Evolutionary conservation across 2,329 filamentous ascomycete species (phyloP).

Genomic region (Aspergillus awamori): DNA sequence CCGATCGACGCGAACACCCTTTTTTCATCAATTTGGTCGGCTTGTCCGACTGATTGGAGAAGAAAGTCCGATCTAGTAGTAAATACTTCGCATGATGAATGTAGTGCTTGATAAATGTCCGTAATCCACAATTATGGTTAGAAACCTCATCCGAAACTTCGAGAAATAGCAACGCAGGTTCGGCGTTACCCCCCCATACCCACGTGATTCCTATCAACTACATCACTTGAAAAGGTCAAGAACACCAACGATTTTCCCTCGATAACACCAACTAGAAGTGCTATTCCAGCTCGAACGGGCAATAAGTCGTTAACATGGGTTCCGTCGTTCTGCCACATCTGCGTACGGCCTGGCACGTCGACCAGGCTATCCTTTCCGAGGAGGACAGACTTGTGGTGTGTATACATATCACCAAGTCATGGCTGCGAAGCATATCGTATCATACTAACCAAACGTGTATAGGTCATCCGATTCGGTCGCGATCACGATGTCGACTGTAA

Average conservation of each 20-base stretch:
- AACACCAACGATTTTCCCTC: neutral
- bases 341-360: constrained; percentile 93
- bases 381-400: constrained; percentile 73
- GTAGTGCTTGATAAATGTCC: no score
- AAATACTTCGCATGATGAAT: no score
- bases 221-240: neutral
- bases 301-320: constrained; percentile 57
- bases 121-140: neutral
- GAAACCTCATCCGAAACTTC: neutral
- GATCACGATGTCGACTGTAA: constrained; percentile 76
- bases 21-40: constrained; percentile 64
- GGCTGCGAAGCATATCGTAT: neutral
- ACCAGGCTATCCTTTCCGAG: constrained; percentile 89
- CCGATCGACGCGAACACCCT: constrained; percentile 66
- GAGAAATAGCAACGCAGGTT: neutral
- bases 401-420: neutral
- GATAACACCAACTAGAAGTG: neutral
- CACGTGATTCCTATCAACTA: neutral
- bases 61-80: constrained; percentile 40
- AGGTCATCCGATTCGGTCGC: constrained; percentile 90
- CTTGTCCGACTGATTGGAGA: constrained; percentile 60
- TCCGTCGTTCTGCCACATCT: constrained; percentile 93
- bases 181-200: neutral
- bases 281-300: neutral
- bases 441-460: neutral